phyloP scores from a whole-genome alignment of 768 basidiomycete genomes.

The Tubosaeta sp. region DNA sequence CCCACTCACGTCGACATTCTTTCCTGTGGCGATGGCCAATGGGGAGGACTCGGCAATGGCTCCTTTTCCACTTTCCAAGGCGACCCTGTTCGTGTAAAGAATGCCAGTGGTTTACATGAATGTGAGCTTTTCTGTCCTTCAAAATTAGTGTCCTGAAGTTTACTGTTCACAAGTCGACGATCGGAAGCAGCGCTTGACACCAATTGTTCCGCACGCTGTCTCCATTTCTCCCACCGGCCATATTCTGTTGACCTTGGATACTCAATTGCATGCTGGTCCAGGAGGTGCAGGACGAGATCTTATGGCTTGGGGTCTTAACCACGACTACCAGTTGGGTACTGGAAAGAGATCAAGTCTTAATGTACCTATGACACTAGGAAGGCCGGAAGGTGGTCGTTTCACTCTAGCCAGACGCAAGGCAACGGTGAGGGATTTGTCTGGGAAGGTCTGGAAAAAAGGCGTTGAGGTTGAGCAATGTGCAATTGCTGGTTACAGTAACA shows the following conservation, averaged over 20 bases:
- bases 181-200: slow-evolving; percentile 48
- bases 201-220: slow-evolving; percentile 59
- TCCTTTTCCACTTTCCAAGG: slow-evolving; percentile 63
- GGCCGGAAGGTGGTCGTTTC: slow-evolving; percentile 51
- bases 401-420: slow-evolving; percentile 53
- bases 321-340: slow-evolving; percentile 71
- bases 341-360: slow-evolving; percentile 61
- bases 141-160: slow-evolving; percentile 3
- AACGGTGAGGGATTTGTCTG: slow-evolving; percentile 55
- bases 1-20: slow-evolving; percentile 52
- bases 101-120: slow-evolving; percentile 80
- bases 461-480: slow-evolving; percentile 63
- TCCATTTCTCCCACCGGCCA: slow-evolving; percentile 75
- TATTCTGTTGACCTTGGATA: slow-evolving; percentile 69
- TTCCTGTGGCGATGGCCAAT: slow-evolving; percentile 80
- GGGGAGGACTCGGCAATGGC: slow-evolving; percentile 71
- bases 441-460: slow-evolving; percentile 55
- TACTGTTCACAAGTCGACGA: slow-evolving; percentile 55
- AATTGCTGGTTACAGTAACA: slow-evolving; percentile 59
- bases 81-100: slow-evolving; percentile 67
- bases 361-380: slow-evolving; percentile 48
- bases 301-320: slow-evolving; percentile 69
- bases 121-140: slow-evolving; percentile 47
- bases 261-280: slow-evolving; percentile 42
- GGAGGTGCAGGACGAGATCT: slow-evolving; percentile 60